These are phyloP conservation scores for Articulospora tetracladia DNA, from an alignment of 495 filamentous ascomycete genomes.

Conservation along the genomic window DNA sequence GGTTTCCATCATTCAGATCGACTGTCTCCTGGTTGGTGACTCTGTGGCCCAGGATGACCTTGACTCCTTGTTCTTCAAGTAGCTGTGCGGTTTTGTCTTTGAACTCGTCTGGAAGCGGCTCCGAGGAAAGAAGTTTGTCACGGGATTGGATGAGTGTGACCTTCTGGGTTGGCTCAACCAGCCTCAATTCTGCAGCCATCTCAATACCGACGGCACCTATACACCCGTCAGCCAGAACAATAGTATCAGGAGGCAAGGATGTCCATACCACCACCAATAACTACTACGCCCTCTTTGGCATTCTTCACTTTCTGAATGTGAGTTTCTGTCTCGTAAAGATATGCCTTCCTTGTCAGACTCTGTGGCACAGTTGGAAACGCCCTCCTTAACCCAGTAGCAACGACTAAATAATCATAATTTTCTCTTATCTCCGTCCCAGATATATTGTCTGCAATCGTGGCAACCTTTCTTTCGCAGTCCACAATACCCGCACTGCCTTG, in stretches of 20 bases:
- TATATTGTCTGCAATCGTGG: constrained; percentile 29
- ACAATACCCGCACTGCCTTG: constrained; percentile 54
- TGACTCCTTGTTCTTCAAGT: constrained; percentile 49
- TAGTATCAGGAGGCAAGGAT: neutral
- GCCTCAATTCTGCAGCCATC: constrained; percentile 65
- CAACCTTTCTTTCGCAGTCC: constrained; percentile 46
- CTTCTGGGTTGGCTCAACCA: constrained; percentile 48
- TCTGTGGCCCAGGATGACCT: constrained; percentile 49
- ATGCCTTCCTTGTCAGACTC: constrained; percentile 47
- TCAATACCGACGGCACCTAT: constrained; percentile 63
- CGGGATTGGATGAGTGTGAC: constrained; percentile 68
- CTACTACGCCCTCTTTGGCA: constrained; percentile 46
- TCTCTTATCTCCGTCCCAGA: constrained; percentile 30
- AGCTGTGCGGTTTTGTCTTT: constrained; percentile 48
- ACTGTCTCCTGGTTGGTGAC: constrained; percentile 34
- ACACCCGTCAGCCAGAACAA: neutral
- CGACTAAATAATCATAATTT: constrained; percentile 63
- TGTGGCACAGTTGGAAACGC: constrained; percentile 62
- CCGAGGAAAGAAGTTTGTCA: constrained; percentile 56
- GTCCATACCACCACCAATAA: constrained; percentile 50
- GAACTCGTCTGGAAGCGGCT: constrained; percentile 63
- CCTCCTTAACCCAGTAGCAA: constrained; percentile 55
- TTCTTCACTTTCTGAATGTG: constrained; percentile 37
- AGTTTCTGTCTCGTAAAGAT: constrained; percentile 46
- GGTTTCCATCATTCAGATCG: constrained; percentile 22